Base-by-base conservation (phyloP, 2,329 filamentous ascomycete genomes). In the Fusarium sp. region DNA sequence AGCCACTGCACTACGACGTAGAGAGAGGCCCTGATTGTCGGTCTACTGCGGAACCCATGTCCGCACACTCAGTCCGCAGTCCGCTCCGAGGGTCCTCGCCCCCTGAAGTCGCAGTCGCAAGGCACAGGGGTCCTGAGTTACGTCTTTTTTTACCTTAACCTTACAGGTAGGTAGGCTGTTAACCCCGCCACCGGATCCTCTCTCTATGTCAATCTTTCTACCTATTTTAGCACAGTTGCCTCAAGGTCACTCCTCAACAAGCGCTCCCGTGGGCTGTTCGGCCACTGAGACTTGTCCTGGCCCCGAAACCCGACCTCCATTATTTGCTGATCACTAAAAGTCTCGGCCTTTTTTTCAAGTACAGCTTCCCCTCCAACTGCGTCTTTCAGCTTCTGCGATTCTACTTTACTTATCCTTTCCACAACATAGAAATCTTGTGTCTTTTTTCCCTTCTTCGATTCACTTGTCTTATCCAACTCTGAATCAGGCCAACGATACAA, bases 141-240 rank as follows among this genome's bases (percentile, higher is more conserved):
- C 31, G 40, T 64, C 45, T 38, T 58, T 43, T 43, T 28, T 40
- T 28, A 53, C 44, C 34, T 53, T 53, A 62, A 58, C 53, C 53
- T 49, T 63, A 58, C 60, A 49, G 28, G 44, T 45, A 48, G 26
- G n/a, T 31, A 62, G 53, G 45, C 59, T 62, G 45, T 40, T 48
- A 66, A 63, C 74, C 74, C 74, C 74, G 71, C 74, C 74, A 76
- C 74, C 61, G 58, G 26, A 43, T 55, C 49, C 46, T 55, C 50
- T 54, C 49, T 64, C 17, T 38, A 36, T 54, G 61, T 36, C 52
- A 61, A 58, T 58, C 63, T 60, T 67, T 71, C 64, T 31, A 31
- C 28, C 28, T 71, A 71, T 71, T 71, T 66, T 71, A 56, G 68
- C 62, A 49, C 42, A 24, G 39, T 66, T 49, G 34, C 48, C 17